Conservation (phyloP, 106 monocot species). For the Dendrobium officinale region DNA sequence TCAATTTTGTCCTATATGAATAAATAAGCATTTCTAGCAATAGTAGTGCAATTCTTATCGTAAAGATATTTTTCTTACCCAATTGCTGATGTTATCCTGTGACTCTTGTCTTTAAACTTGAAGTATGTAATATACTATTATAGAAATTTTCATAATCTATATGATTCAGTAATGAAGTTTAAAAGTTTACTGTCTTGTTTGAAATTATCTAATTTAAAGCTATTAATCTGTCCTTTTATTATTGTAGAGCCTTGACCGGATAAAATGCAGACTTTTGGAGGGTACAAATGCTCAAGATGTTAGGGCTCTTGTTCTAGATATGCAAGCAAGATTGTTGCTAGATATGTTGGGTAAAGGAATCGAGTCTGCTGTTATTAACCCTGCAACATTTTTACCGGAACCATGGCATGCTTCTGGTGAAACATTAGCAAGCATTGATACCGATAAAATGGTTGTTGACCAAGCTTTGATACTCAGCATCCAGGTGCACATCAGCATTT, state of each 20-base stretch:
- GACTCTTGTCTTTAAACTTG: not conserved
- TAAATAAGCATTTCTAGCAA: not conserved
- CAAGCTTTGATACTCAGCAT: constrained; percentile 66
- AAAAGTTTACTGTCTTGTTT: not conserved
- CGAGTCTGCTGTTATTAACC: constrained; percentile 88
- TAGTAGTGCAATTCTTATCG: not conserved
- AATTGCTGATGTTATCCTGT: not conserved
- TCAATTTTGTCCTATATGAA: not conserved
- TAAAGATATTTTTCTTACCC: not conserved
- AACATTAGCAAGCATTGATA: constrained; percentile 71
- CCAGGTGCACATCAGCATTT: constrained; percentile 45
- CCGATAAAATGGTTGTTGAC: constrained; percentile 94
- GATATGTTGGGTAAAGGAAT: constrained; percentile 99
- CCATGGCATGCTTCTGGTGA: constrained; percentile 93
- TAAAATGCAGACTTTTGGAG: constrained; percentile 96
- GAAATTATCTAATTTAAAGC: not conserved
- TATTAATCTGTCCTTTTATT: not conserved
- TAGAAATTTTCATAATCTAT: not conserved
- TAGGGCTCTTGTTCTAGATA: constrained; percentile 93
- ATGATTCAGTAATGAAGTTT: not conserved
- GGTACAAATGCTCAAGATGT: constrained; percentile 99
- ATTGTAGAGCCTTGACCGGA: constrained; percentile 86
- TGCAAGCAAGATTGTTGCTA: constrained; percentile 94
- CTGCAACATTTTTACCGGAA: constrained; percentile 75
- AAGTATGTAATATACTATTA: not conserved